Evolutionary conservation across 768 basidiomycete genomes (phyloP).

Genomic region (Dictyophora rubrovolvata): DNA sequence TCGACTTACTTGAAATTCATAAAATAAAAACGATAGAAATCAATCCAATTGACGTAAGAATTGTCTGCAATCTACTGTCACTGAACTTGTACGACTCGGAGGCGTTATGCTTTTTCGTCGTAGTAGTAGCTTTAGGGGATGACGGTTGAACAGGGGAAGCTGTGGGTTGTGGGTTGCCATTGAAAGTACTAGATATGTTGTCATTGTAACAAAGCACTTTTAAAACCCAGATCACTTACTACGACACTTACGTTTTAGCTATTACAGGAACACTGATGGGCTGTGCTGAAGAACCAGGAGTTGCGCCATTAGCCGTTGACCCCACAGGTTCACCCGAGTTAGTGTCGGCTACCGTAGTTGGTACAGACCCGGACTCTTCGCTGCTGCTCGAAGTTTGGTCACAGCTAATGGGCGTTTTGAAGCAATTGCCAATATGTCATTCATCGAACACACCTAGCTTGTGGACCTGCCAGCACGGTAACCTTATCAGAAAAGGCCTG

Average conservation of each 20-base stretch:
- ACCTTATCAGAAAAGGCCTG: conserved; percentile 43
- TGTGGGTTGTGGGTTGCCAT: neutral
- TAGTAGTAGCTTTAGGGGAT: neutral
- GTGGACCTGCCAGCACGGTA: conserved; percentile 29
- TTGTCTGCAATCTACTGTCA: no score
- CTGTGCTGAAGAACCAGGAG: neutral
- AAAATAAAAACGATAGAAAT: no score
- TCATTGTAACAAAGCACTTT: neutral
- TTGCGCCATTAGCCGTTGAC: neutral
- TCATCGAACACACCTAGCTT: conserved; percentile 24
- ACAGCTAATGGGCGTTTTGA: neutral
- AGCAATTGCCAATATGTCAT: neutral
- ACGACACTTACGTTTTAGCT: neutral
- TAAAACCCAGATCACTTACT: no score
- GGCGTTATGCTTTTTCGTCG: neutral
- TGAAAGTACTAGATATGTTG: neutral
- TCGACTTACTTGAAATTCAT: no score
- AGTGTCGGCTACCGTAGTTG: neutral
- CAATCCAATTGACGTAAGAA: no score
- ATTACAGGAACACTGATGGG: neutral
- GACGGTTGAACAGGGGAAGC: neutral
- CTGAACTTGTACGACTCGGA: neutral
- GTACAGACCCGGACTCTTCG: neutral
- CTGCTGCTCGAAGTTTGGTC: neutral
- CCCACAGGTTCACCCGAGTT: neutral